Percentiles rank a stretch among this genome's conserved stretches.
Evolutionary conservation across 495 filamentous ascomycete species (phyloP).

Genomic region (Podospora sp.): DNA sequence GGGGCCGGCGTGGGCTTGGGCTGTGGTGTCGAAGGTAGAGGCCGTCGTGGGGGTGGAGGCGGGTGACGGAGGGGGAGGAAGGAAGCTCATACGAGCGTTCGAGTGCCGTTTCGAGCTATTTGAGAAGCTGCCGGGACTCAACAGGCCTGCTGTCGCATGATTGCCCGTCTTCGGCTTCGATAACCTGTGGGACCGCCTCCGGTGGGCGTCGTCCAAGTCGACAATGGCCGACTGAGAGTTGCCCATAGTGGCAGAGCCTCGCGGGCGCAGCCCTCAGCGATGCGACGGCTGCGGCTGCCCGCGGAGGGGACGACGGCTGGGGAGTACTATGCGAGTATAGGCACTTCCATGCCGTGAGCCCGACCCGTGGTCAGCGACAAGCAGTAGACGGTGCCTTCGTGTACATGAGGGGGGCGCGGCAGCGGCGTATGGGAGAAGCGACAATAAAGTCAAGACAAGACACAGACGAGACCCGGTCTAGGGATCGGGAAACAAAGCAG

Average conservation of each 20-base stretch:
- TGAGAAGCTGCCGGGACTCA: slow-evolving; percentile 40
- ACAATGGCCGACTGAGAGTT: slow-evolving; percentile 43
- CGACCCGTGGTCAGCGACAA: slow-evolving; percentile 26
- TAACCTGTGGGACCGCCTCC: slow-evolving; percentile 47
- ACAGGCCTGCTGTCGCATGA: slow-evolving; percentile 49
- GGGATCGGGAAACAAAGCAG: slow-evolving; percentile 3
- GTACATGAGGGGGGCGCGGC: slow-evolving; percentile 22
- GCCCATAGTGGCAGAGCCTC: slow-evolving; percentile 41
- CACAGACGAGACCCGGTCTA: slow-evolving; percentile 13
- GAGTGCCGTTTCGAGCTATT: slow-evolving; percentile 40
- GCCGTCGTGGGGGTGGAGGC: slow-evolving; percentile 27
- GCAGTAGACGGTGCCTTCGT: slow-evolving; percentile 29
- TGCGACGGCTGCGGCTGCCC: slow-evolving; percentile 17
- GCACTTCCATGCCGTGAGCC: slow-evolving; percentile 44
- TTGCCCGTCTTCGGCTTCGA: slow-evolving; percentile 52
- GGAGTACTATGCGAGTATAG: slow-evolving; percentile 46
- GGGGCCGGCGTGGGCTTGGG: slow-evolving; percentile 13
- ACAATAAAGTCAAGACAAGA: slow-evolving; percentile 29
- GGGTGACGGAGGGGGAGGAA: slow-evolving; percentile 25
- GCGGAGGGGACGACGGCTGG: slow-evolving; percentile 30
- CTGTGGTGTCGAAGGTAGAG: slow-evolving; percentile 5
- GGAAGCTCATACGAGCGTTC: slow-evolving; percentile 29
- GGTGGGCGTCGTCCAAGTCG: slow-evolving; percentile 39
- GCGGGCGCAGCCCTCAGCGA: slow-evolving; percentile 5
- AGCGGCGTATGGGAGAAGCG: not conserved